These are phyloP conservation scores for Cercospora sp. DNA, from an alignment of 2,329 filamentous ascomycete genomes.

Conservation along the genomic window DNA sequence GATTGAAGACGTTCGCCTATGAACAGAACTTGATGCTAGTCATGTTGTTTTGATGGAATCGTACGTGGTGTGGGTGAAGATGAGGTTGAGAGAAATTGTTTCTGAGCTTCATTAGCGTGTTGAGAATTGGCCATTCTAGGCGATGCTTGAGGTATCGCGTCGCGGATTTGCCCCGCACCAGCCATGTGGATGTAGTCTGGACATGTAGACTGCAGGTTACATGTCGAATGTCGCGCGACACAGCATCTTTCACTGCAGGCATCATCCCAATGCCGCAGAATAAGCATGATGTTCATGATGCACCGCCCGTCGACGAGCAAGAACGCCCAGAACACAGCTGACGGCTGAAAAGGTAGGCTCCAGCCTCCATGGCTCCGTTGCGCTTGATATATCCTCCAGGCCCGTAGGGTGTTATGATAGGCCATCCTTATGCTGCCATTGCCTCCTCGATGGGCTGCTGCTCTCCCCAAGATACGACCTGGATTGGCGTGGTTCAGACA, in stretches of 20 bases:
- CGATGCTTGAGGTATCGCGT: background rate
- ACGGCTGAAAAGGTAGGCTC: background rate
- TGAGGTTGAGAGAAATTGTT: background rate
- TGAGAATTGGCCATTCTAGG: conserved; percentile 1
- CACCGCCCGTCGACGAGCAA: background rate
- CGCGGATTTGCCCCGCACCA: background rate
- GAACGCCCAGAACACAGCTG: background rate
- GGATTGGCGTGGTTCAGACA: background rate
- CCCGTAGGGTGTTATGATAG: background rate
- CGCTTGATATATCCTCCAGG: background rate
- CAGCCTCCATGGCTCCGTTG: background rate
- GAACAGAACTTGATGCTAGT: background rate
- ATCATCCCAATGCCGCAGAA: background rate
- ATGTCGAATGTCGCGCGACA: background rate
- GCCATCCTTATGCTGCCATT: background rate
- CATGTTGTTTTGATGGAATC: background rate
- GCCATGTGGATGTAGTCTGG: background rate
- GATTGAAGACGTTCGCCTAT: too few species aligned
- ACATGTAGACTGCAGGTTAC: background rate
- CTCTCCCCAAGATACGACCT: background rate
- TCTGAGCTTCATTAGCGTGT: conserved; percentile 8
- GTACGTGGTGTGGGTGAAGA: background rate
- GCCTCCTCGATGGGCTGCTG: background rate
- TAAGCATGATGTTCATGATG: background rate
- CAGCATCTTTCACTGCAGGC: background rate